Evolutionary conservation across 306 rosid species (phyloP), one percentile per base, ranked within the genome.

Genomic region (Erythrophleum fordii): DNA sequence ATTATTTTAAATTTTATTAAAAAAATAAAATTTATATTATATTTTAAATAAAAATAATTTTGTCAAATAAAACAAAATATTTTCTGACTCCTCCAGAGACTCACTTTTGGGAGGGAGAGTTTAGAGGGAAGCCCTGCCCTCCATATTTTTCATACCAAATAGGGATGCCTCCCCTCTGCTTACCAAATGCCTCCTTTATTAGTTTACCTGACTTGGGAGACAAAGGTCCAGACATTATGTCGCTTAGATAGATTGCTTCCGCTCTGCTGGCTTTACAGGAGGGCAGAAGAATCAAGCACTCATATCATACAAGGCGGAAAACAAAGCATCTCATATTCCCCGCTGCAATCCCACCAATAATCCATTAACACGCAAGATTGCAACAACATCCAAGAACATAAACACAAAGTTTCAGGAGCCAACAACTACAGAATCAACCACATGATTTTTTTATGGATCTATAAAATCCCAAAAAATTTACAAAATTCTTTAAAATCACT

Each of bases 221-320:
- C 18, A 72, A 16, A 69, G 90, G 20, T 72, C 25, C 87, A 60
- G 95, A 86, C 95, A 92, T 92, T 66, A 26, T 41, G 46, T 52
- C 49, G 41, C 35, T 77, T 39, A 28, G 16, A 56, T 52, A 45
- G 78, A 84, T 74, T 9, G 67, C 31, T 61, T 68, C 60, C n/a
- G 56, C 60, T 59, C 53, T 31, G 44, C 60, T 52, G 76, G 66
- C 48, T 81, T 62, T 31, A 28, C 8, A 44, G 76, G 79, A 58
- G 76, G 80, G 86, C 71, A 71, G 78, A 83, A 83, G 84, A 84
- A 87, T 83, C 86, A 91, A 89, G 78, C 88, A 82, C 82, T 89
- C 93, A 88, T 88, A 86, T 87, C 91, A 83, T 83, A 45, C 69
- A 85, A 68, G 87, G 88, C 85, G 83, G 59, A 83, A 80, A 72